These are phyloP conservation scores for Venturia aucupariae DNA, from an alignment of 2,329 filamentous ascomycete genomes.

Conservation along the genomic window DNA sequence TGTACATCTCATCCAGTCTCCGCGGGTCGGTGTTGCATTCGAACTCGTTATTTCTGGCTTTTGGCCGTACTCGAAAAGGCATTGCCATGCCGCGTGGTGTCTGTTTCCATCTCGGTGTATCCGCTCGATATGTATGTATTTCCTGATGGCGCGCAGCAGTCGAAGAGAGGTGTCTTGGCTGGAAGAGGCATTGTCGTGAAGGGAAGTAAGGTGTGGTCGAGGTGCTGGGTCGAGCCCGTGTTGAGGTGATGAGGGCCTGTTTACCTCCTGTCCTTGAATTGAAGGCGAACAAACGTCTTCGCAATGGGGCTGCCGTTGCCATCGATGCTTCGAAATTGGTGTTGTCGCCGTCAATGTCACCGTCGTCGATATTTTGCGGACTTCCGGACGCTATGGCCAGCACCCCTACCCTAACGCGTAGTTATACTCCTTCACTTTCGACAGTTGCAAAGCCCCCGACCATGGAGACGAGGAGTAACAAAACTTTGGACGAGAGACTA, in stretches of 20 bases:
- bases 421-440: not conserved
- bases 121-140: slow-evolving; percentile 22
- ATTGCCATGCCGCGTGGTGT: slow-evolving; percentile 40
- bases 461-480: slow-evolving; percentile 16
- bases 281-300: slow-evolving; percentile 16
- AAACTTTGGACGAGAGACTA: slow-evolving; percentile 34
- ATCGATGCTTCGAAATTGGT: not conserved
- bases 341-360: not conserved
- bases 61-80: slow-evolving; percentile 46
- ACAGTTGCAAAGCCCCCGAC: not conserved
- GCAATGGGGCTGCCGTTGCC: slow-evolving; percentile 10
- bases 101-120: slow-evolving; percentile 40
- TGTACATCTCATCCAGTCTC: slow-evolving; percentile 69
- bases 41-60: slow-evolving; percentile 51
- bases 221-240: slow-evolving; percentile 14
- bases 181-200: slow-evolving; percentile 2
- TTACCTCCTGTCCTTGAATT: slow-evolving; percentile 21
- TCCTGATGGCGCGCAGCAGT: slow-evolving; percentile 18
- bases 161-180: slow-evolving; percentile 12
- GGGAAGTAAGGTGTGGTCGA: slow-evolving; percentile 3
- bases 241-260: slow-evolving; percentile 16
- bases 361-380: slow-evolving; percentile 1
- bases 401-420: not conserved
- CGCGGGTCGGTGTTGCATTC: slow-evolving; percentile 66
- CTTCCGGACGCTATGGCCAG: not conserved